These are phyloP conservation scores for Pichia sp. DNA, from an alignment of 1,139 yeast genomes.

Conservation along the genomic window DNA sequence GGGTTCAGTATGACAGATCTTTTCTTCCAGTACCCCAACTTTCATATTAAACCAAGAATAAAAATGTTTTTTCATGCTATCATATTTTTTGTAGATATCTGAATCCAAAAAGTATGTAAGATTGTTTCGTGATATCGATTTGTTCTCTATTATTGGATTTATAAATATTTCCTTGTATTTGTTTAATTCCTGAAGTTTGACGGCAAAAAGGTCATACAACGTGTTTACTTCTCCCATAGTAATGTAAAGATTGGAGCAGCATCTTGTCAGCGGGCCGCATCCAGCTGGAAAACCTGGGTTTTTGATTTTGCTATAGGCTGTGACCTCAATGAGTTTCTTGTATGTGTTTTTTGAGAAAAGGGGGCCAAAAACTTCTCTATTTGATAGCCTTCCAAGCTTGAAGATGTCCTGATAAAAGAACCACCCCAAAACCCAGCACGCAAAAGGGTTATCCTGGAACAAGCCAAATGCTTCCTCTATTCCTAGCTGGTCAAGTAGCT, in stretches of 20 bases:
- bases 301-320: not conserved
- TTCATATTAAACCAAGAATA: constrained; percentile 22
- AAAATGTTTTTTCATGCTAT: constrained; percentile 17
- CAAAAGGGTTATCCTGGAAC: constrained; percentile 1
- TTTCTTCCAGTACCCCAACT: constrained; percentile 11
- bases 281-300: not conserved
- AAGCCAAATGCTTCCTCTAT: constrained; percentile 10
- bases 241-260: constrained; percentile 19
- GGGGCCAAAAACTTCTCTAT: constrained; percentile 19
- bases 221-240: constrained; percentile 23
- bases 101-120: constrained; percentile 12
- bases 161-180: constrained; percentile 5
- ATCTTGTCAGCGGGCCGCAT: constrained; percentile 3
- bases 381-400: constrained; percentile 18
- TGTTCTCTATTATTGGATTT: constrained; percentile 6
- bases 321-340: constrained; percentile 3
- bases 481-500: constrained; percentile 15
- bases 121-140: constrained; percentile 8
- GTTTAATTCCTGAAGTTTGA: constrained; percentile 11
- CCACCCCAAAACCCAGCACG: constrained; percentile 19
- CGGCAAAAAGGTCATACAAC: constrained; percentile 19
- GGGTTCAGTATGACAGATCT: constrained; percentile 8
- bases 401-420: constrained; percentile 24
- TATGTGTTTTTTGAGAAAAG: constrained; percentile 21
- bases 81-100: constrained; percentile 15